A percentile compares a stretch with the other conserved stretches of the same genome.
These are phyloP conservation scores for Penicillium simplicissimum DNA, from an alignment of 495 filamentous ascomycete genomes.

Conservation along the genomic window DNA sequence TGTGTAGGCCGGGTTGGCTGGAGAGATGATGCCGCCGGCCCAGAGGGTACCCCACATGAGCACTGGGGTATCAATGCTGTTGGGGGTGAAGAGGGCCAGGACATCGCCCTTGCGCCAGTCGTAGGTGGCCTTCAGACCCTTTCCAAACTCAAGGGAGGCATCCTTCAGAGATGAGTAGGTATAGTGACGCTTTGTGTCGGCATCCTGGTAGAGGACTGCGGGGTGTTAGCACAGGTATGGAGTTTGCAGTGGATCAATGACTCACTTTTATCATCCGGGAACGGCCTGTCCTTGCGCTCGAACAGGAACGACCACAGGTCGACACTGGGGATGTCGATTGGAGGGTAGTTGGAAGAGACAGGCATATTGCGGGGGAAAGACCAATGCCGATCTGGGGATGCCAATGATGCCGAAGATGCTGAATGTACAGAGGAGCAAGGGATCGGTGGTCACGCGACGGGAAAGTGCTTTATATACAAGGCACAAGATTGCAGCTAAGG, in stretches of 20 bases:
- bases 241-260: not conserved
- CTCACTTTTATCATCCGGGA: slow-evolving; percentile 57
- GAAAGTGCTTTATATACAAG: not conserved
- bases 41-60: slow-evolving; percentile 79
- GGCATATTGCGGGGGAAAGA: slow-evolving; percentile 41
- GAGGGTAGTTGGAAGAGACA: slow-evolving; percentile 41
- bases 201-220: slow-evolving; percentile 77
- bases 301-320: slow-evolving; percentile 82
- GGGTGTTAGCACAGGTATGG: slow-evolving; percentile 14
- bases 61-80: slow-evolving; percentile 70
- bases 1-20: slow-evolving; percentile 88
- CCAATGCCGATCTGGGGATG: slow-evolving; percentile 20
- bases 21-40: slow-evolving; percentile 78
- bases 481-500: not conserved
- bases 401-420: not conserved
- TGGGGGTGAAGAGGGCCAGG: slow-evolving; percentile 69
- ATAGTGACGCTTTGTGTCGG: slow-evolving; percentile 69
- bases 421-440: not conserved
- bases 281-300: slow-evolving; percentile 68
- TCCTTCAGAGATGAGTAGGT: slow-evolving; percentile 69
- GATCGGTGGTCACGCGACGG: not conserved
- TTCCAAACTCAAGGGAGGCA: slow-evolving; percentile 72
- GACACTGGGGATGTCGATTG: slow-evolving; percentile 40
- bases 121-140: slow-evolving; percentile 69
- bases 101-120: slow-evolving; percentile 83